A percentile compares a stretch with the other conserved stretches of the same genome.
Evolutionary conservation across 2,329 filamentous ascomycete species (phyloP).

Genomic region (Hortaea sp.): DNA sequence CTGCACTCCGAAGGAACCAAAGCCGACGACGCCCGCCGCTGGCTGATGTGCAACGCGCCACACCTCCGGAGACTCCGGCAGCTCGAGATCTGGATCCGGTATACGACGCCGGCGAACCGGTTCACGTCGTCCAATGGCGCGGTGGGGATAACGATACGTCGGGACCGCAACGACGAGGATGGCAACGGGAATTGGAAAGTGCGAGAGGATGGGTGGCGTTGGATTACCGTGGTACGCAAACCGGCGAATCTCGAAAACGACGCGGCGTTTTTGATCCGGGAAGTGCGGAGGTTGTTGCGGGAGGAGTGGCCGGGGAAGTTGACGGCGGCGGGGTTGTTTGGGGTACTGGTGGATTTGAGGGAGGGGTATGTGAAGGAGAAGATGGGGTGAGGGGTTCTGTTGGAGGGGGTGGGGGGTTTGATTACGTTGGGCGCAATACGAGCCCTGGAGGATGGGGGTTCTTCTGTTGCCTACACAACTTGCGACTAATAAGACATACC

Average conservation of each 20-base stretch:
- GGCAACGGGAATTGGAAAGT: constrained; percentile 5
- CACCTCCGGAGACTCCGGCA: constrained; percentile 11
- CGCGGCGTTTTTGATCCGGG: constrained; percentile 13
- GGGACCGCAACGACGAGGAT: neutral
- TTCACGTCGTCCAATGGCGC: constrained; percentile 12
- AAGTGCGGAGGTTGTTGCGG: constrained; percentile 5
- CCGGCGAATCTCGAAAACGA: constrained; percentile 13
- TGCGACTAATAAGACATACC: too few species aligned
- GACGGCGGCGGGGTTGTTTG: constrained; percentile 10
- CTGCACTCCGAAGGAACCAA: constrained; percentile 22
- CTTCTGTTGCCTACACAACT: too few species aligned
- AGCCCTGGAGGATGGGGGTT: too few species aligned
- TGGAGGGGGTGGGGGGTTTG: too few species aligned
- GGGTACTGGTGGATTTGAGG: constrained; percentile 11
- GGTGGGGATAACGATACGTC: constrained; percentile 10
- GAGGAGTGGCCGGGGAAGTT: constrained; percentile 7
- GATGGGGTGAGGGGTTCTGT: neutral
- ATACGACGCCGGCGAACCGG: constrained; percentile 9
- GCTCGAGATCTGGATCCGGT: constrained; percentile 21
- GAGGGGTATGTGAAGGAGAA: constrained; percentile 15
- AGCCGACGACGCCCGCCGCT: constrained; percentile 15
- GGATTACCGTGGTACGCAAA: constrained; percentile 20
- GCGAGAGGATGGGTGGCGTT: constrained; percentile 13
- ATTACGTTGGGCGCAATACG: too few species aligned
- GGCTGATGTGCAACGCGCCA: constrained; percentile 13